Percentiles rank a stretch among this genome's conserved stretches.
Conservation (phyloP, 768 basidiomycete genomes). For the Vararia minispora region DNA sequence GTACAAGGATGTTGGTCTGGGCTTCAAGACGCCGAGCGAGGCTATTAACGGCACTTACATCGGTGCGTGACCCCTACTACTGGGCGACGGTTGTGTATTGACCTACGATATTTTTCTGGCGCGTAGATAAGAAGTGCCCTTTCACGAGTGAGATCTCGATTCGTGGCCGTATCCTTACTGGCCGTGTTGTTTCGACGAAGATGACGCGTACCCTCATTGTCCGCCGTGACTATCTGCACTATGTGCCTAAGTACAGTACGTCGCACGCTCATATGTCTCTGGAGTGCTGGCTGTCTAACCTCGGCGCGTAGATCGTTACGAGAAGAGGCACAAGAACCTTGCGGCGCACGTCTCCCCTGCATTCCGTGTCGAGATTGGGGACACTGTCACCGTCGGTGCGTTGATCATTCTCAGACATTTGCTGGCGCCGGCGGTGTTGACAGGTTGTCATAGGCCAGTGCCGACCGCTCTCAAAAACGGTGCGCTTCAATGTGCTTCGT, state of each 20-base stretch:
- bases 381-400: constrained; percentile 90
- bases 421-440: constrained; percentile 3
- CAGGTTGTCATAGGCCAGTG: constrained; percentile 65
- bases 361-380: constrained; percentile 95
- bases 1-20: constrained; percentile 98
- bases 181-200: constrained; percentile 96
- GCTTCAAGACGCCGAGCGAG: constrained; percentile 92
- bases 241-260: constrained; percentile 97
- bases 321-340: constrained; percentile 97
- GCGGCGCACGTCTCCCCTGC: constrained; percentile 96
- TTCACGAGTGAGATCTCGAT: constrained; percentile 97
- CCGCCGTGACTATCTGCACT: constrained; percentile 90
- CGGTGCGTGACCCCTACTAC: constrained; percentile 42
- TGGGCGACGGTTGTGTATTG: neutral
- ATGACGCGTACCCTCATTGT: constrained; percentile 99
- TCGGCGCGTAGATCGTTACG: constrained; percentile 75
- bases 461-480: constrained; percentile 97
- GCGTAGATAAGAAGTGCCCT: constrained; percentile 96
- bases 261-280: constrained; percentile 12
- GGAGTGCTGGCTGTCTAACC: constrained; percentile 7
- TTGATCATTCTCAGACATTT: constrained; percentile 13
- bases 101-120: constrained; percentile 3
- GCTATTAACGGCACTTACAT: constrained; percentile 96
- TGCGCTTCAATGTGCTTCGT: constrained; percentile 97
- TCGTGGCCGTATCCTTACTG: constrained; percentile 96